Evolutionary conservation across 257 asterid species (phyloP), one percentile per base, ranked within the genome.

Genomic region (Solanum tacnaense): DNA sequence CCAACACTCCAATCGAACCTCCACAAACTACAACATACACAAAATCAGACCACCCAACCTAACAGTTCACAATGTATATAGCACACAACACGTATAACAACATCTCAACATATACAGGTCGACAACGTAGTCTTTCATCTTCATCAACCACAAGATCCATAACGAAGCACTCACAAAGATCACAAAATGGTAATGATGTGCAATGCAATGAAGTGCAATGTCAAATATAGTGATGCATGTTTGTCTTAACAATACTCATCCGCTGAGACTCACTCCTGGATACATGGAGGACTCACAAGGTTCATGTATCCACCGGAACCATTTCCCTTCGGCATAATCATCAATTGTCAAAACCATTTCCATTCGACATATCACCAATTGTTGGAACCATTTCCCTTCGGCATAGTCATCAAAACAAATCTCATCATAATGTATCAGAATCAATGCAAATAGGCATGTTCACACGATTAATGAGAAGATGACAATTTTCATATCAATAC

Each of bases 211-310:
- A 16, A 52, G 21, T 16, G 23, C n/a, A 52, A 52, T 52, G 23
- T 52, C n/a, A 52, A 16, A 6, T 52, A 52, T 52, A 16, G 62
- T 2, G 21, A 49, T 49, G 9, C 62, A 52, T 18, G 9, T 18
- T 52, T 52, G n/a, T 52, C n/a, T 9, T 52, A 18, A 52, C n/a
- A 6, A 52, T 52, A 52, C n/a, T 1, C 4, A 6, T 2, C 23
- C 62, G 0, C 0, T 16, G 0, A 16, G 62, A 16, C 9, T 52
- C 62, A 6, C 1, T 0, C 0, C 23, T 2, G 62, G n/a, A 52
- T 9, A 52, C 9, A 52, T 52, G 4, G 2, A 18, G 9, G 9
- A 52, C 62, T 52, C n/a, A 52, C 23, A 52, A 52, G 10, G 62
- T 16, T 18, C 4, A 52, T 52, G 62, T 18, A 52, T 52, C 62